Percentiles rank a stretch among this genome's conserved stretches.
Evolutionary conservation across 306 rosid species (phyloP).

Genomic region (Quercus mongolica): DNA sequence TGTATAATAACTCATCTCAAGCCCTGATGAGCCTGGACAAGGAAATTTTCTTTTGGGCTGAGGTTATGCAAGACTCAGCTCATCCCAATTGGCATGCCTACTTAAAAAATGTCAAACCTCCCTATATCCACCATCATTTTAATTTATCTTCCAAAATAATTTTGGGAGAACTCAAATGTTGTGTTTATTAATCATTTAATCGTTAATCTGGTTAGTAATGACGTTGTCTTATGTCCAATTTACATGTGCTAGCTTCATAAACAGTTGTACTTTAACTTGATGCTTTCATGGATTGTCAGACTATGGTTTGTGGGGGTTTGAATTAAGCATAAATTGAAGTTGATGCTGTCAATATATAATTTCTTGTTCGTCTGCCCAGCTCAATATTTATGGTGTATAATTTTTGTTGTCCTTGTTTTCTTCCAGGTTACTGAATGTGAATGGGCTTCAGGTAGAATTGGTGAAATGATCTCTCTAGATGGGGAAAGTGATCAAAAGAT

Average conservation of each 20-base stretch:
- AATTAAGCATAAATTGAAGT: background rate
- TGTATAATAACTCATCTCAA: background rate
- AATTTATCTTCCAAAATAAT: background rate
- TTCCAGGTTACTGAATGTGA: conserved; percentile 74
- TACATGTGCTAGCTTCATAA: conserved; percentile 3
- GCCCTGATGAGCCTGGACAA: background rate
- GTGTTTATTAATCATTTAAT: background rate
- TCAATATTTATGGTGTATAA: conserved; percentile 14
- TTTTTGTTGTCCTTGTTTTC: conserved; percentile 4
- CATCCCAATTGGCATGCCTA: background rate
- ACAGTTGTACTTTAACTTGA: background rate
- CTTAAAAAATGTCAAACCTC: background rate
- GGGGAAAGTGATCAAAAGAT: conserved; percentile 63
- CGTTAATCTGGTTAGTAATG: background rate
- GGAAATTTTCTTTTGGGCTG: background rate
- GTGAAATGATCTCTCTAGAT: conserved; percentile 63
- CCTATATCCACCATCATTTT: background rate
- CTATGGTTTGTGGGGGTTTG: background rate
- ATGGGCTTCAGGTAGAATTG: conserved; percentile 59
- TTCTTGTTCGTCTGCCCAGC: background rate
- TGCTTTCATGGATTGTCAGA: background rate
- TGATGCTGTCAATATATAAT: background rate
- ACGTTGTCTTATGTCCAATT: background rate
- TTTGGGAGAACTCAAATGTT: background rate
- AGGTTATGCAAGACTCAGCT: background rate